Evolutionary conservation across 768 basidiomycete species (phyloP), one percentile per base, ranked within the genome.

Genomic region (Tremella mesenterica): DNA sequence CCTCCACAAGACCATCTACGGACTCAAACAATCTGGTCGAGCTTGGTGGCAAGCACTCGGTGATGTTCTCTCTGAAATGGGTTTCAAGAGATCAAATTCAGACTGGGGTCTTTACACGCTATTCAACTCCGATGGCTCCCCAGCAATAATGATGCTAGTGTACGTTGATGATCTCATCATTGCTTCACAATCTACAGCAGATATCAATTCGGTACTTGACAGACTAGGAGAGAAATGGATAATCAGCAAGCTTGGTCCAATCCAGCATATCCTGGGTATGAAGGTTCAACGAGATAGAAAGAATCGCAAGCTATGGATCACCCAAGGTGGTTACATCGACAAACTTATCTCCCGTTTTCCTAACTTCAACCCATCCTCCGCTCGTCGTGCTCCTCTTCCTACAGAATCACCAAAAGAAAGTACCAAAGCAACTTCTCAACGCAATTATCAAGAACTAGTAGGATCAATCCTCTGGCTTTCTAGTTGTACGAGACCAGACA

Each of bases 381-480:
- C 33, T 10, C 33, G 33, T 36, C 33, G 18, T 18, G 16, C 57
- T 52, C 27, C 38, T 10, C 18, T 57, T 39, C 27, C 56, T 38
- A 18, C 18, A 10, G 27, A 18, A 45, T 23, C n/a, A 13, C 25
- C 47, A 7, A 38, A 10, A 23, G 53, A 26, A 8, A 14, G 27
- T 16, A 23, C 44, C 33, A 33, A 56, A 54, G 45, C 43, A 26
- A 21, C 23, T 27, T 10, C 29, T 61, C 21, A 58, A 73, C 41
- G 73, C 69, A 3, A 60, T 65, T 53, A 50, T 39, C 14, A 21
- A 47, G 21, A 30, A 36, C 33, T 61, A 16, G 56, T 75, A 36
- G 71, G 72, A 4, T 63, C 64, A 2, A 56, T 74, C 26, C 70
- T 71, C 64, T 75, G 73, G 52, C 56, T 65, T 2, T 65, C 72